Conservation (phyloP, 345 rosid species). For the Erodium maritimum region DNA sequence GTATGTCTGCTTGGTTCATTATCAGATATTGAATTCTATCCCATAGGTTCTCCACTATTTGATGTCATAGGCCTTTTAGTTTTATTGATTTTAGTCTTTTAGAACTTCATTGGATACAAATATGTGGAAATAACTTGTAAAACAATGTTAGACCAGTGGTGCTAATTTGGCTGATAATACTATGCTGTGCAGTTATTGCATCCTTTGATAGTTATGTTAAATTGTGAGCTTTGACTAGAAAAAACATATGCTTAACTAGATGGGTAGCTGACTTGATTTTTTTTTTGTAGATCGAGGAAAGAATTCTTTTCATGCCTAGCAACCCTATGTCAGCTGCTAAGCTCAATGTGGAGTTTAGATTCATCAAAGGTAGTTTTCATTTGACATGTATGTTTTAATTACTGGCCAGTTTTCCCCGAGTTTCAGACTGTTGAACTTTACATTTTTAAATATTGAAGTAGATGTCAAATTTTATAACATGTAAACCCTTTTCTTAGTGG, state of each 20-base stretch:
- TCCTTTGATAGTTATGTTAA: not conserved
- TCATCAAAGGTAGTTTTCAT: constrained; percentile 41
- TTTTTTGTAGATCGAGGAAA: constrained; percentile 42
- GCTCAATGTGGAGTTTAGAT: constrained; percentile 53
- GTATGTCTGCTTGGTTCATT: no score
- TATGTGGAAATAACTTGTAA: not conserved
- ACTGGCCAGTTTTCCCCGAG: not conserved
- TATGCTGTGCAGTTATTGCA: not conserved
- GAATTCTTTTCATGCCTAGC: constrained; percentile 48
- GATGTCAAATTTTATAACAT: not conserved
- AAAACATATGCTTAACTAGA: not conserved
- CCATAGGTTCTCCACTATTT: not conserved
- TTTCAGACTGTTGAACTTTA: not conserved
- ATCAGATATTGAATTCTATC: not conserved
- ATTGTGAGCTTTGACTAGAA: not conserved
- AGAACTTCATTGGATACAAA: not conserved
- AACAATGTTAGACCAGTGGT: not conserved
- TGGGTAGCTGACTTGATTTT: not conserved
- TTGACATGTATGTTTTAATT: not conserved
- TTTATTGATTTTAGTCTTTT: not conserved
- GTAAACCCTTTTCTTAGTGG: not conserved
- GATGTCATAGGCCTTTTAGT: not conserved
- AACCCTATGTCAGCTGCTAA: constrained; percentile 55
- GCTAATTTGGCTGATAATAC: not conserved
- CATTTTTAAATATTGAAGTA: not conserved